Base-by-base conservation (phyloP, 768 basidiomycete genomes). In the Coprinellus aureogranulatus region DNA sequence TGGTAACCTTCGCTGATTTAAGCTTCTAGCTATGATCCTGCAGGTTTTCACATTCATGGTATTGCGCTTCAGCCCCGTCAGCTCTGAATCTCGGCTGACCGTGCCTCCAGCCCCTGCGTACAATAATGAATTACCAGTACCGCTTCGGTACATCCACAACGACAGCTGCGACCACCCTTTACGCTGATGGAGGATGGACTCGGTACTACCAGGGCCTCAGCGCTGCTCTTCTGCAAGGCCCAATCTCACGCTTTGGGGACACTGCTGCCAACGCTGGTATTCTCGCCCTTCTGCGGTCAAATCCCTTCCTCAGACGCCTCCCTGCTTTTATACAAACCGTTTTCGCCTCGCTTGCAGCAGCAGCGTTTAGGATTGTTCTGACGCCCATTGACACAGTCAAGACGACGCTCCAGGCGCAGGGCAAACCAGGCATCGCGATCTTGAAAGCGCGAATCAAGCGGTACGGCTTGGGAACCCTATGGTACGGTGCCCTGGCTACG, bases 81-180 rank as follows among this genome's bases (percentile, higher is more conserved):
- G 56, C 47, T 41, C 22, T 34, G 25, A 49, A 31, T 40, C 14
- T 26, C 47, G 44, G 4, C 25, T 48, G 23, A 40, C 48, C 41
- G 59, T 12, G 25, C 37, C n/a, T 27, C 26, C 49, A 89, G 89
- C 94, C 93, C 4, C 72, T 96, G n/a, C 84, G 93, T n/a, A 97
- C 95, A 2, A 81, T 94, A 55, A 98, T 98, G 96, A 98, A 98
- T 77, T 97, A 91, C 68, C 93, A 94, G 74, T 94, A 94, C 69
- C 84, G 88, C 53, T 94, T 85, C 67, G 94, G 94, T n/a, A 88
- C 88, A 2, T 81, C 85, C 1, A 85, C 85, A 5, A 84, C 84
- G 0, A 72, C 80, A 39, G 87, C 90, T 12, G 82, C 80, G 56
- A 69, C 71, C 48, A 91, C 83, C 2, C 84, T 95, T 18, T 89